A percentile compares a stretch with the other conserved stretches of the same genome.
Conservation (phyloP, 208 protist species). For the Trypanosoma scelopori region DNA sequence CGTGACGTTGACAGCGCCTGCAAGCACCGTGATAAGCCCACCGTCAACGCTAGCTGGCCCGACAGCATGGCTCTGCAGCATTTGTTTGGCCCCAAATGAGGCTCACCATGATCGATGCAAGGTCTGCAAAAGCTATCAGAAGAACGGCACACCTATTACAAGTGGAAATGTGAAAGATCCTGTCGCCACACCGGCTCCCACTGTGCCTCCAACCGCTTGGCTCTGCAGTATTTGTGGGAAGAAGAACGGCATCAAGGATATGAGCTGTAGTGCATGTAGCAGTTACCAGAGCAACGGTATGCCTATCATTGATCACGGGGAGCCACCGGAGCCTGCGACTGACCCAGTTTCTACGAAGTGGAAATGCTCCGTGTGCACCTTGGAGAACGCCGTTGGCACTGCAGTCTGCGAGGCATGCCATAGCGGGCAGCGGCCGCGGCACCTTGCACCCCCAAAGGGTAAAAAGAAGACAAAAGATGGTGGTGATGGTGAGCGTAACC, state of each 20-base stretch:
- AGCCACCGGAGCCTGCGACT: background rate
- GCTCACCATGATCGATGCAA: constrained; percentile 44
- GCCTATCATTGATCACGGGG: constrained; percentile 13
- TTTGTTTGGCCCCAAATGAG: constrained; percentile 67
- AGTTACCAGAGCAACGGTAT: constrained; percentile 71
- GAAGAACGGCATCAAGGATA: constrained; percentile 37
- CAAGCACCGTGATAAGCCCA: background rate
- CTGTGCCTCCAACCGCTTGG: constrained; percentile 31
- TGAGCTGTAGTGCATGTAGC: constrained; percentile 58
- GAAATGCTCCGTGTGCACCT: constrained; percentile 77
- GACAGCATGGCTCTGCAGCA: constrained; percentile 66
- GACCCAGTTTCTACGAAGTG: constrained; percentile 36
- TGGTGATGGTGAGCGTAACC: background rate
- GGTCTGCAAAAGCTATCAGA: constrained; percentile 53
- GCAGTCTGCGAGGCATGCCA: constrained; percentile 72
- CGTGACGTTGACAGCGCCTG: background rate
- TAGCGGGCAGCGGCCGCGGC: constrained; percentile 69
- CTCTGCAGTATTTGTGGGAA: constrained; percentile 63
- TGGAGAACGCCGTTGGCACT: constrained; percentile 54
- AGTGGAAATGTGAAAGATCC: constrained; percentile 6
- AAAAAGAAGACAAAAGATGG: constrained; percentile 1
- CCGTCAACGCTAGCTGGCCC: constrained; percentile 19
- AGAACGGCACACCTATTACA: constrained; percentile 37
- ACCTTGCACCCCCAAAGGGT: constrained; percentile 33
- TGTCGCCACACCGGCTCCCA: constrained; percentile 8